Base-by-base conservation (phyloP, 177 flowering plant genomes). In the Vitis hybrid region DNA sequence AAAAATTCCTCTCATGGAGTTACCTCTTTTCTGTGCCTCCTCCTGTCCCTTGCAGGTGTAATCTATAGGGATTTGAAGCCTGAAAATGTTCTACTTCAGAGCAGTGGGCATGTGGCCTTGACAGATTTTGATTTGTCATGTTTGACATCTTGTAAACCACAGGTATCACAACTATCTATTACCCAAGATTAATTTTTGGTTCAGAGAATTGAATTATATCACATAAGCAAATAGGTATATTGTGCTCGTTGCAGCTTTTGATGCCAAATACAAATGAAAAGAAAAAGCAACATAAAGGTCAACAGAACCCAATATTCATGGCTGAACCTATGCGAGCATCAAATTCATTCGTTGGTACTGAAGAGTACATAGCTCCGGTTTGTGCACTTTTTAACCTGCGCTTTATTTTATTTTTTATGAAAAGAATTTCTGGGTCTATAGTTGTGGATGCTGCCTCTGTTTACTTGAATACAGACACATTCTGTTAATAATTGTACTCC, bases 321-420 rank as follows among this genome's bases (percentile, higher is more conserved):
- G 99, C 98, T 67, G 99, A 95, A 79, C 99, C 99, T 5, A 83
- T 88, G 93, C 77, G 99, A 68, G 98, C 99, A 66, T 95, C 99
- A 55, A 95, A 95, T 83, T 95, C 99, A 61, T 95, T 95, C 78
- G 99, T 95, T 71, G 99, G 99, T 59, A 95, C 99, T 12, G 99
- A 95, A 80, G 99, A 95, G 79, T 95, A 95, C 75, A 95, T 95
- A 55, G 97, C 98, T 76, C 99, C 99, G 78, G 99, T 95, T 73
- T 11, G 94, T 87, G 50, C 61, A 65, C 65, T 65, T 65, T 14
- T 55, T 15, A 64, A 51, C 31, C 59, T 50, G 4, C 20, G n/a
- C 49, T 31, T 65, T 55, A 5, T 26, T 11, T 39, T 8, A 62
- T 10, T 62, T 10, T 20, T 19, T 50, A 2, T 13, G 34, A 18